A percentile compares a stretch with the other conserved stretches of the same genome.
Evolutionary conservation across 2,329 filamentous ascomycete genomes (phyloP).

Genomic region (Hypomyces rosellus): DNA sequence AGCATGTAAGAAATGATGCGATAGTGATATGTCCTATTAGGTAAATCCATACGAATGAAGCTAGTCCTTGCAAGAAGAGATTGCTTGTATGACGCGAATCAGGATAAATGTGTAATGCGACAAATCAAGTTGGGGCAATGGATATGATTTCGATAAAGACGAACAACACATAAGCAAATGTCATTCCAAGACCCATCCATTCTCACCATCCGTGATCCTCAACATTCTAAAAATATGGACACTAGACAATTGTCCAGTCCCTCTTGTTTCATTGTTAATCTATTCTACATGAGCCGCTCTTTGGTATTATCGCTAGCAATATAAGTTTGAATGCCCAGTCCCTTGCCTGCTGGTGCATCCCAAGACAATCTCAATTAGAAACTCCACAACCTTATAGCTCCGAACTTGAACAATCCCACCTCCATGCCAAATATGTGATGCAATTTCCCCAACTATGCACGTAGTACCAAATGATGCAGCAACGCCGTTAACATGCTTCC

Average conservation of each 20-base stretch:
- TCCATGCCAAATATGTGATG: constrained; percentile 21
- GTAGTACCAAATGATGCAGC: constrained; percentile 23
- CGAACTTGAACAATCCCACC: constrained; percentile 11
- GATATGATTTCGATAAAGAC: too few species aligned
- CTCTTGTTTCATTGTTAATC: not conserved
- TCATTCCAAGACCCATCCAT: too few species aligned
- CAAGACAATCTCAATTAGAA: constrained; percentile 13
- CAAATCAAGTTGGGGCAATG: too few species aligned
- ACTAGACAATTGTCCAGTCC: not conserved
- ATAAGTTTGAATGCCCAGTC: constrained; percentile 4
- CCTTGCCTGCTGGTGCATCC: constrained; percentile 6
- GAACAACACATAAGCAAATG: too few species aligned
- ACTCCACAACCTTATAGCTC: constrained; percentile 20
- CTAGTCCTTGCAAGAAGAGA: too few species aligned
- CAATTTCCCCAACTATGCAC: constrained; percentile 21
- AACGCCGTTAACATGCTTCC: constrained; percentile 33
- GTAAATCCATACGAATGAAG: too few species aligned
- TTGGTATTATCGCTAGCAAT: constrained; percentile 16
- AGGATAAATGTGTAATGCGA: too few species aligned
- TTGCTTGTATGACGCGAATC: too few species aligned
- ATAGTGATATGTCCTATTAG: too few species aligned
- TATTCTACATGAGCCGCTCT: constrained; percentile 12
- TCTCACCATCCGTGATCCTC: too few species aligned
- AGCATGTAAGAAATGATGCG: too few species aligned
- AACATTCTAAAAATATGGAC: too few species aligned